Conservation (phyloP, 2,329 filamentous ascomycete genomes). For the Emericellopsis atlantica region DNA sequence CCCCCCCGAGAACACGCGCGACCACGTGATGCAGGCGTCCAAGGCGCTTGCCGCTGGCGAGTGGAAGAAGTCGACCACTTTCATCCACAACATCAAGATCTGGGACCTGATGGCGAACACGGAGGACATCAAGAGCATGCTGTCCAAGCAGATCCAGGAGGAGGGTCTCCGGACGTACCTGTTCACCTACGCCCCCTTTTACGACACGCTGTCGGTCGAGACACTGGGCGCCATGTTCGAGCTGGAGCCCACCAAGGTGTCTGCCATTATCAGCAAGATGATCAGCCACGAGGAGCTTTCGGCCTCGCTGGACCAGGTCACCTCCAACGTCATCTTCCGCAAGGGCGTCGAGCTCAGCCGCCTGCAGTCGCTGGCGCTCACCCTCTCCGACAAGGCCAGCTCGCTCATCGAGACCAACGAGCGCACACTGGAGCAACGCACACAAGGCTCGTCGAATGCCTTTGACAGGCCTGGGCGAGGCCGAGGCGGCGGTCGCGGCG, state of each 20-base stretch:
- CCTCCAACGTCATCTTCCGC: slow-evolving; percentile 94
- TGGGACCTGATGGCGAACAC: slow-evolving; percentile 95
- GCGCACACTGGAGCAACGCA: slow-evolving; percentile 91
- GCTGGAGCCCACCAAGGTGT: slow-evolving; percentile 77
- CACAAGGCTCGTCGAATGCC: slow-evolving; percentile 87
- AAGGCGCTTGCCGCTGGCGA: slow-evolving; percentile 94
- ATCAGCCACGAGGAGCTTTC: slow-evolving; percentile 97
- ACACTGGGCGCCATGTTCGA: slow-evolving; percentile 94
- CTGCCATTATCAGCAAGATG: slow-evolving; percentile 97
- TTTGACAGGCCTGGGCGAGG: slow-evolving; percentile 72
- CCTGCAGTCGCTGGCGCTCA: slow-evolving; percentile 87
- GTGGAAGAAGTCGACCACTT: slow-evolving; percentile 92
- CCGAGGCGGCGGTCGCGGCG: slow-evolving; percentile 55
- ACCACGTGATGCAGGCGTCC: slow-evolving; percentile 98
- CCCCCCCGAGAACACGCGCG: slow-evolving; percentile 94
- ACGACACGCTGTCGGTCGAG: slow-evolving; percentile 83
- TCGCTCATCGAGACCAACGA: slow-evolving; percentile 95
- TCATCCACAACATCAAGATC: slow-evolving; percentile 98
- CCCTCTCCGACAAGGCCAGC: slow-evolving; percentile 91
- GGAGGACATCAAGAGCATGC: slow-evolving; percentile 92
- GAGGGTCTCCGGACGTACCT: slow-evolving; percentile 96
- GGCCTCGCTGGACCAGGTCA: slow-evolving; percentile 94
- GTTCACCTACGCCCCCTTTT: slow-evolving; percentile 98
- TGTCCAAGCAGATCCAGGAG: slow-evolving; percentile 95
- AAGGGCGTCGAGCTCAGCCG: slow-evolving; percentile 97